Conservation (phyloP, 306 rosid genomes). For the Arachis stenosperma region DNA sequence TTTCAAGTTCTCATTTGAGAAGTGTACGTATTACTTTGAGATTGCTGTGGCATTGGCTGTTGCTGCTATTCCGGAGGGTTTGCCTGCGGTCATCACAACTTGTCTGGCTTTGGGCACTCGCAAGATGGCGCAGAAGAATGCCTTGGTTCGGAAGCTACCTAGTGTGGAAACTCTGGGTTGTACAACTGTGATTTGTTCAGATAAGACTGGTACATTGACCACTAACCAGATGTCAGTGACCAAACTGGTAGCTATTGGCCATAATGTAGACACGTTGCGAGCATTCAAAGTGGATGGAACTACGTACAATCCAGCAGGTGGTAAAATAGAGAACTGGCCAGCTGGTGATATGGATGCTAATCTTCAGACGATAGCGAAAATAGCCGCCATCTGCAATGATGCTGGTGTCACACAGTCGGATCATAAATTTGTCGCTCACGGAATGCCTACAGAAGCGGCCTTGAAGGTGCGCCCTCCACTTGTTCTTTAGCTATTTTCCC, state of each 20-base stretch:
- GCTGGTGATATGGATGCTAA: constrained; percentile 62
- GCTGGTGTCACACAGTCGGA: constrained; percentile 62
- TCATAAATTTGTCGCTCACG: constrained; percentile 60
- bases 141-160: constrained; percentile 73
- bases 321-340: constrained; percentile 68
- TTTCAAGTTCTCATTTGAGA: constrained; percentile 61
- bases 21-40: constrained; percentile 65
- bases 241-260: constrained; percentile 70
- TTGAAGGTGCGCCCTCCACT: constrained; percentile 50
- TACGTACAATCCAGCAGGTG: constrained; percentile 68
- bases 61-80: constrained; percentile 69
- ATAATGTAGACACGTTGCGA: constrained; percentile 45
- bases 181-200: constrained; percentile 64
- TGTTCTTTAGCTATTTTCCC: neutral
- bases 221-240: constrained; percentile 82
- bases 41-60: constrained; percentile 68
- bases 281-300: constrained; percentile 79
- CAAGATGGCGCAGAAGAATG: constrained; percentile 68
- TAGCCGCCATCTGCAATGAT: constrained; percentile 75
- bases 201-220: constrained; percentile 63
- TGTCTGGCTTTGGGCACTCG: constrained; percentile 62
- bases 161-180: constrained; percentile 66
- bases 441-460: constrained; percentile 88
- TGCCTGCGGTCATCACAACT: constrained; percentile 62
- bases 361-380: constrained; percentile 71